Conservation (phyloP, 192 early-diverging fungal genomes). For the Mortierella claussenii region DNA sequence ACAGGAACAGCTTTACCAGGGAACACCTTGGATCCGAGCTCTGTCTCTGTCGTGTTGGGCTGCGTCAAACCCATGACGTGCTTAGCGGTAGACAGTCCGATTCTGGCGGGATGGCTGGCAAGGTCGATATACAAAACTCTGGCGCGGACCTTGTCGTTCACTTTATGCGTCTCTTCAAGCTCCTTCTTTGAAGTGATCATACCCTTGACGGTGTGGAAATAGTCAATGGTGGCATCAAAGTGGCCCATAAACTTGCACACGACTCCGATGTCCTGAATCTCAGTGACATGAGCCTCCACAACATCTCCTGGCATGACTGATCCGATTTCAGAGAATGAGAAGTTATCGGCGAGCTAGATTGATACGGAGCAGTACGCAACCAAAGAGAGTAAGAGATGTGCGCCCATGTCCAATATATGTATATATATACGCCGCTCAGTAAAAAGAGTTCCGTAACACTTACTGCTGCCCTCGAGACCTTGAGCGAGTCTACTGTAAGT, state of each 20-base stretch:
- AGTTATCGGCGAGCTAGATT: conserved; percentile 42
- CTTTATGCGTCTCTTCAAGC: conserved; percentile 64
- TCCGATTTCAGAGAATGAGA: conserved; percentile 71
- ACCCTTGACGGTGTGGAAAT: conserved; percentile 63
- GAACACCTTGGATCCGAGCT: conserved; percentile 43
- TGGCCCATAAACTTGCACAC: conserved; percentile 83
- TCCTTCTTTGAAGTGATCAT: conserved; percentile 53
- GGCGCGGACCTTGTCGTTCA: conserved; percentile 69
- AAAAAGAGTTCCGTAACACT: conserved; percentile 2
- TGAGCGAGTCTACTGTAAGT: conserved; percentile 71
- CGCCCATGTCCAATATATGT: too few species aligned
- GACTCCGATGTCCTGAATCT: conserved; percentile 72
- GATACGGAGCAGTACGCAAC: too few species aligned
- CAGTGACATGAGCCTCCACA: conserved; percentile 73
- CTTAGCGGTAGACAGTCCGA: conserved; percentile 65
- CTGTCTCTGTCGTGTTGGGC: conserved; percentile 6
- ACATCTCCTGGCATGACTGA: conserved; percentile 85
- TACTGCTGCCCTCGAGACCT: conserved; percentile 62
- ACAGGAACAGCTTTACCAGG: conserved; percentile 64
- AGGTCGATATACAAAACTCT: conserved; percentile 83
- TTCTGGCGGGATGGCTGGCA: conserved; percentile 68
- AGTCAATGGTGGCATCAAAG: conserved; percentile 78
- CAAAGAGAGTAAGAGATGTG: too few species aligned
- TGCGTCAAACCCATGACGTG: conserved; percentile 64
- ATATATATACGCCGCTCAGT: not conserved